A percentile compares a stretch with the other conserved stretches of the same genome.
Conservation (phyloP, 2,329 filamentous ascomycete species). For the Onygenales sp. region DNA sequence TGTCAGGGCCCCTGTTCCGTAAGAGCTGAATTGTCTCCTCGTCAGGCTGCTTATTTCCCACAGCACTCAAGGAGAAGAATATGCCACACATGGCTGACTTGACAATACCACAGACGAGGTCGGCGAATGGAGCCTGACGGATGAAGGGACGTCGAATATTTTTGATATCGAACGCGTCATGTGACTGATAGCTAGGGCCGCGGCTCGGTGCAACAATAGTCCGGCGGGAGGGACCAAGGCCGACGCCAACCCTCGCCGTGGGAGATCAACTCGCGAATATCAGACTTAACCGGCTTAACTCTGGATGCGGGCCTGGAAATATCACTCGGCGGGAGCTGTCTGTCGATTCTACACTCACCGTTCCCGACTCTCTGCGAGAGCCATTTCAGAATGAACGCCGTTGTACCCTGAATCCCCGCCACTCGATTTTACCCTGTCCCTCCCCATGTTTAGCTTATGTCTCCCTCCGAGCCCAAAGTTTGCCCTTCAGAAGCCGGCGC, state of each 20-base stretch:
- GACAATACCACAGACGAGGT: neutral
- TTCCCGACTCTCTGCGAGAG: neutral
- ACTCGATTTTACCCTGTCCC: neutral
- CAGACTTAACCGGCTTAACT: neutral
- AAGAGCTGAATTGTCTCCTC: slow-evolving; percentile 26
- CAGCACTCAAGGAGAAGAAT: slow-evolving; percentile 39
- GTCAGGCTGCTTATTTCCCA: slow-evolving; percentile 19
- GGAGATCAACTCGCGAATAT: neutral
- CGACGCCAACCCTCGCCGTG: neutral
- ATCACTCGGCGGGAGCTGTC: neutral
- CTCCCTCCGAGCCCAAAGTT: slow-evolving; percentile 3
- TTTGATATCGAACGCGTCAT: neutral
- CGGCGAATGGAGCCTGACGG: neutral
- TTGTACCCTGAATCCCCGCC: neutral
- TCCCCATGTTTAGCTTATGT: slow-evolving; percentile 11
- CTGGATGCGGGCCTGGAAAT: neutral
- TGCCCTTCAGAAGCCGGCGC: neutral
- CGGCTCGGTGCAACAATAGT: slow-evolving; percentile 1
- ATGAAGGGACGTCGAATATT: neutral
- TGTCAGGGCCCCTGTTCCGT: slow-evolving; percentile 36
- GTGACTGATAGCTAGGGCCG: neutral
- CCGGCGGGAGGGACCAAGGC: neutral
- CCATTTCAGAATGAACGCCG: neutral
- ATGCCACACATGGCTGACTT: slow-evolving; percentile 39
- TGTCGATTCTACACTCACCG: neutral